A percentile compares a stretch with the other conserved stretches of the same genome.
Evolutionary conservation across 495 filamentous ascomycete species (phyloP).

Genomic region (Delitschia confertaspora): DNA sequence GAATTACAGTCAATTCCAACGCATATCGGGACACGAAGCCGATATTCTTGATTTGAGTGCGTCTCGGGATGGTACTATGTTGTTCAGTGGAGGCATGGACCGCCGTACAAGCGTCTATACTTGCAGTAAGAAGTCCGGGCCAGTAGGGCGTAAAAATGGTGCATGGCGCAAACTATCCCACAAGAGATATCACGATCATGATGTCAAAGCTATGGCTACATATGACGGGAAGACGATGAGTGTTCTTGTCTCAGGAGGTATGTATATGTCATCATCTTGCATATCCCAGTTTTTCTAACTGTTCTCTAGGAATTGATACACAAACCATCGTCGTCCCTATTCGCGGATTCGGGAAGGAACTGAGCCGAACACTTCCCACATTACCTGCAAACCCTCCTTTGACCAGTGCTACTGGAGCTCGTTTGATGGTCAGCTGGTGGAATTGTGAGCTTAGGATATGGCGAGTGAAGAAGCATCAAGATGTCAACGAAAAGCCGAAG

Average conservation of each 20-base stretch:
- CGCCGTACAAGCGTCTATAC: constrained; percentile 49
- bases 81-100: constrained; percentile 90
- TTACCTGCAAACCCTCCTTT: constrained; percentile 70
- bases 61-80: constrained; percentile 68
- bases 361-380: constrained; percentile 66
- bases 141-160: constrained; percentile 47
- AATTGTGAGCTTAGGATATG: constrained; percentile 79
- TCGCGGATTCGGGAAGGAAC: constrained; percentile 67
- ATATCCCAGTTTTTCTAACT: neutral
- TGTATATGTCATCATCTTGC: constrained; percentile 19
- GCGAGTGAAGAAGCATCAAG: constrained; percentile 38
- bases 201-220: constrained; percentile 89
- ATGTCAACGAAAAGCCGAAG: constrained; percentile 33
- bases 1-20: constrained; percentile 76
- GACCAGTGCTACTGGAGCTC: constrained; percentile 56
- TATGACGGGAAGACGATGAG: constrained; percentile 79
- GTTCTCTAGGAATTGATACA: constrained; percentile 65
- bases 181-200: constrained; percentile 74
- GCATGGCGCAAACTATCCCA: constrained; percentile 83
- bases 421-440: constrained; percentile 88
- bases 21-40: constrained; percentile 76
- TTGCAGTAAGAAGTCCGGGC: constrained; percentile 57
- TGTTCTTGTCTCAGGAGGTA: constrained; percentile 86
- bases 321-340: constrained; percentile 72
- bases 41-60: constrained; percentile 79